phyloP scores from a whole-genome alignment of 164 flowering plant genomes.

The Dillenia suffruticosa region DNA sequence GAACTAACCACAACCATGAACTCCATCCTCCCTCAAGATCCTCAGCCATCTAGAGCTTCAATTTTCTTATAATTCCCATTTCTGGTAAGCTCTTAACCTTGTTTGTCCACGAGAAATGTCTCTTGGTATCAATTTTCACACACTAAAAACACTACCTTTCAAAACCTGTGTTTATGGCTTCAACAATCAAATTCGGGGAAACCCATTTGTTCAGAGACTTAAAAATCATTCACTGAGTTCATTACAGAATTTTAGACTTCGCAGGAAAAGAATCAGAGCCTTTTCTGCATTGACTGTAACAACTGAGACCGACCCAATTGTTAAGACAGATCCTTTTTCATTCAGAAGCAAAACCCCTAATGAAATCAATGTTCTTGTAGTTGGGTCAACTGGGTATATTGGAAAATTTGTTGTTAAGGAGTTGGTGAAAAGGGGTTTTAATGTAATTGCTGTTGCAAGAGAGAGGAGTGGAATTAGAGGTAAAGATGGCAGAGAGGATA shows the following conservation, averaged over 20 bases:
- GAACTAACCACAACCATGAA: too few species aligned
- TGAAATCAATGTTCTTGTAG: constrained; percentile 74
- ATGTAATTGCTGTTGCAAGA: constrained; percentile 79
- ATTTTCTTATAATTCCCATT: too few species aligned
- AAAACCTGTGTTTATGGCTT: constrained; percentile 21
- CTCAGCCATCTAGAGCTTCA: too few species aligned
- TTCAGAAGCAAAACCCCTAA: constrained; percentile 60
- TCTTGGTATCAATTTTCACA: constrained; percentile 23
- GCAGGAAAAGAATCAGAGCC: constrained; percentile 17
- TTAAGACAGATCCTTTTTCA: constrained; percentile 29
- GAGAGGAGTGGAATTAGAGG: constrained; percentile 87
- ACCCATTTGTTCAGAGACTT: constrained; percentile 14
- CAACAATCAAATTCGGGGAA: constrained; percentile 37
- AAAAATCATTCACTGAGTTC: constrained; percentile 10
- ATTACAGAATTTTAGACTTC: constrained; percentile 20
- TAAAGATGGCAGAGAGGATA: constrained; percentile 50
- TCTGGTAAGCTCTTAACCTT: too few species aligned
- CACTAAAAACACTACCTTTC: constrained; percentile 21
- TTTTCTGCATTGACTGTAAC: constrained; percentile 24
- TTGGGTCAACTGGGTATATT: constrained; percentile 93
- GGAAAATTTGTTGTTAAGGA: constrained; percentile 85
- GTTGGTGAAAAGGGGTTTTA: constrained; percentile 65
- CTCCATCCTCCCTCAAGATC: too few species aligned
- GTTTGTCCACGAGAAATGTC: constrained; percentile 24
- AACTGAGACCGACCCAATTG: constrained; percentile 11